Evolutionary conservation across 495 filamentous ascomycete genomes (phyloP), one percentile per base, ranked within the genome.

Genomic region (Penicillium cosmopolitanum): DNA sequence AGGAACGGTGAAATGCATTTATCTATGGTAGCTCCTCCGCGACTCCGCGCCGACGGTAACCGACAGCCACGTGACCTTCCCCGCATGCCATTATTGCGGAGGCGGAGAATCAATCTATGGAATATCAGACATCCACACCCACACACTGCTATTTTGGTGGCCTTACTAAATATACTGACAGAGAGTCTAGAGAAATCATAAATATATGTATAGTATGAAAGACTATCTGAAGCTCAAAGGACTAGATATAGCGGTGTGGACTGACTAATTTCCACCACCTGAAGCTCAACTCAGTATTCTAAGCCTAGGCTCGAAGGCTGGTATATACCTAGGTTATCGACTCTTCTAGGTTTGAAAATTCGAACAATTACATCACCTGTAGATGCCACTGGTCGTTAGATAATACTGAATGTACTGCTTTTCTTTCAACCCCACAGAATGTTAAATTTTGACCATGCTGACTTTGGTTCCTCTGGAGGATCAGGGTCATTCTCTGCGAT

Each of bases 21-120:
- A 67, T 68, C 65, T 56, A 61, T 52, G 53, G 62, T 33, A 56
- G 50, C 58, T 25, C 51, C n/a, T 28, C 50, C 62, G 35, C 65
- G 69, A 75, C 77, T 18, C 50, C 62, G 35, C 64, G 69, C 77
- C 77, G 77, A 78, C 54, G 70, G 67, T 79, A 79, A 73, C 77
- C 77, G 77, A 70, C 35, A 66, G 23, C 57, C 75, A 77, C 72
- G 73, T 78, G 73, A 71, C 56, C 19, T 64, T 65, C 67, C 69
- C 69, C 56, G 40, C 21, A 48, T 48, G 46, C 42, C 46, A 48
- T 48, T 8, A 48, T 11, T 31, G 28, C 28, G 28, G 28, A 46
- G 16, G 46, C 46, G 46, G 46, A 28, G 46, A 48, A 28, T 10
- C 46, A 48, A 28, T 10, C 46, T 13, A 58, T 40, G 42, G 7